Percentiles rank a stretch among this genome's conserved stretches.
phyloP scores from a whole-genome alignment of 495 filamentous ascomycete genomes.

The Amniculicola lignicola region DNA sequence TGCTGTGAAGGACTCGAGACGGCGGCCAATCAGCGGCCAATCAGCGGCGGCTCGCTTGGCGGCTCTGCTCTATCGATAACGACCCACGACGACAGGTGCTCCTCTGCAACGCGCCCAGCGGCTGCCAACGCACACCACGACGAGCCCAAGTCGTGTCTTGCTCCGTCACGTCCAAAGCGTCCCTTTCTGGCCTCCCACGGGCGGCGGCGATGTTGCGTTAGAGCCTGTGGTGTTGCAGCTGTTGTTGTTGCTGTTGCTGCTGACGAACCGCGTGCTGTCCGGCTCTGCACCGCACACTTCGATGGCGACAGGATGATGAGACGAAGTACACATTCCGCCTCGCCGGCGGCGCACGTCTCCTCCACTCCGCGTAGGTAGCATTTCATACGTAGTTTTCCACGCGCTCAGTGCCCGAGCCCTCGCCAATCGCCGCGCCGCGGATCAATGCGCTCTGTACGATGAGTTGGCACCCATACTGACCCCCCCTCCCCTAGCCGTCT shows the following conservation, averaged over 20 bases:
- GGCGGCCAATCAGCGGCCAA: conserved; percentile 15
- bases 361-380: conserved; percentile 34
- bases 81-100: no score
- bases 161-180: background rate
- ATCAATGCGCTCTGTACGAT: conserved; percentile 36
- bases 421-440: conserved; percentile 25
- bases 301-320: conserved; percentile 34
- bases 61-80: conserved; percentile 18
- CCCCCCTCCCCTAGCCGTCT: conserved; percentile 22
- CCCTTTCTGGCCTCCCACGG: conserved; percentile 9
- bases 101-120: no score
- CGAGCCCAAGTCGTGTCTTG: background rate
- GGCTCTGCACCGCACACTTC: conserved; percentile 4
- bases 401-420: background rate
- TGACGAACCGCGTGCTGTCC: background rate
- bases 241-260: no score
- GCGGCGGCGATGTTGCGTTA: conserved; percentile 28
- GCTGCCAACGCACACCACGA: conserved; percentile 7
- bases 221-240: no score
- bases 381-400: background rate
- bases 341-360: conserved; percentile 30
- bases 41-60: background rate
- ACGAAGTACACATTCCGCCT: conserved; percentile 31
- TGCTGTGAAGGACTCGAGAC: conserved; percentile 17
- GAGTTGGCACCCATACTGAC: conserved; percentile 34